Conservation (phyloP, 2,329 filamentous ascomycete species). For the Cladophialophora carrionii region DNA sequence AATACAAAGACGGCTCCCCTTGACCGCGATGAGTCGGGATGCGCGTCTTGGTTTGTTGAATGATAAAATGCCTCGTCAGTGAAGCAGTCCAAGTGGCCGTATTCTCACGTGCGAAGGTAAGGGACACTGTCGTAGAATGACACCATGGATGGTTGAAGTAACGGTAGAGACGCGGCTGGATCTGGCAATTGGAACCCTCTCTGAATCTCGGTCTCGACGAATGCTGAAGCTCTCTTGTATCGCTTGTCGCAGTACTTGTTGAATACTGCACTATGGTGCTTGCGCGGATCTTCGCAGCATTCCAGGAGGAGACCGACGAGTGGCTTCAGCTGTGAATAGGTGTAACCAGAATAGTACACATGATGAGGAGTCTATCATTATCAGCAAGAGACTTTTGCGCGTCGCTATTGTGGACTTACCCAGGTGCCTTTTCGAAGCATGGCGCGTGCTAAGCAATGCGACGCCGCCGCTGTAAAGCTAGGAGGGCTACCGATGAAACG, state of each 20-base stretch:
- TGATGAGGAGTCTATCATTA: constrained; percentile 71
- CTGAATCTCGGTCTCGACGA: constrained; percentile 74
- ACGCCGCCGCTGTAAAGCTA: constrained; percentile 86
- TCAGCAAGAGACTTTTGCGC: constrained; percentile 25
- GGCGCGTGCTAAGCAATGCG: constrained; percentile 86
- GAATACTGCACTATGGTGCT: constrained; percentile 83
- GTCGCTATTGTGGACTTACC: constrained; percentile 62
- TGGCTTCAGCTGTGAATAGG: constrained; percentile 77
- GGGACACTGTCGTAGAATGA: constrained; percentile 36
- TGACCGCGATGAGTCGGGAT: neutral
- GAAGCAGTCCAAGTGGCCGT: constrained; percentile 9
- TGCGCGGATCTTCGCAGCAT: constrained; percentile 78
- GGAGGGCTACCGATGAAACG: constrained; percentile 89
- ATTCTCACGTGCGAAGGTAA: constrained; percentile 31
- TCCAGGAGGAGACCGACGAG: constrained; percentile 79
- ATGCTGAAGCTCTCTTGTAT: constrained; percentile 81
- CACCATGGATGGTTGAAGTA: constrained; percentile 25
- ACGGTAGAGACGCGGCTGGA: constrained; percentile 22
- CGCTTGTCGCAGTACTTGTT: constrained; percentile 89
- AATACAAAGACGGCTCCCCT: neutral
- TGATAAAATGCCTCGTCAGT: neutral
- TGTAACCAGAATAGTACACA: constrained; percentile 92
- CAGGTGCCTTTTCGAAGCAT: constrained; percentile 91
- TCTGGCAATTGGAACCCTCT: constrained; percentile 61
- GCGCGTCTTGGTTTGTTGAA: neutral